Evolutionary conservation across 768 basidiomycete species (phyloP).

Genomic region (Auriscalpium microsporum): DNA sequence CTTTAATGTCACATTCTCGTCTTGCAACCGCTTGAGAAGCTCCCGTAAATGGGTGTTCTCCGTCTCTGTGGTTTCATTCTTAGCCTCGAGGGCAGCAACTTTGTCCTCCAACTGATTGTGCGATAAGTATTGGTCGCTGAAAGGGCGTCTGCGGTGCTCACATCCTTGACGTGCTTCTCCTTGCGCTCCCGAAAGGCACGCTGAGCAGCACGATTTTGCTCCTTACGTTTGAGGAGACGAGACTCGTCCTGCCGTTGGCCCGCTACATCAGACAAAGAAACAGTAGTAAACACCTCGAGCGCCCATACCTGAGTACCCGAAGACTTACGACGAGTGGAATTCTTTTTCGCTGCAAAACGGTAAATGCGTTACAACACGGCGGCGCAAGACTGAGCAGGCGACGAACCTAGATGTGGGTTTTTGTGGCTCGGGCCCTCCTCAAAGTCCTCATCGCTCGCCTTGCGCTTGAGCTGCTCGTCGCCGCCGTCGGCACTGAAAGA

Average conservation of each 20-base stretch:
- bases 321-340: constrained; percentile 30
- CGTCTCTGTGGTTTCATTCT: constrained; percentile 58
- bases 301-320: constrained; percentile 28
- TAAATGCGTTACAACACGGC: not conserved
- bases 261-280: constrained; percentile 3
- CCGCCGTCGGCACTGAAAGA: constrained; percentile 27
- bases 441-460: constrained; percentile 55
- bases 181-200: constrained; percentile 95
- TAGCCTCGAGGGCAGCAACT: constrained; percentile 76
- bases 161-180: constrained; percentile 95
- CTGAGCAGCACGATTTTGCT: constrained; percentile 96
- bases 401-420: constrained; percentile 12
- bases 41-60: constrained; percentile 91
- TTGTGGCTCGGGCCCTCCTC: constrained; percentile 62
- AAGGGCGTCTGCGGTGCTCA: constrained; percentile 34
- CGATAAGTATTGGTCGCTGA: not conserved
- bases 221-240: constrained; percentile 81
- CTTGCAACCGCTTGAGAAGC: constrained; percentile 73
- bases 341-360: constrained; percentile 15
- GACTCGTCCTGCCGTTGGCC: constrained; percentile 48
- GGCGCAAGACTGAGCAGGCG: not conserved
- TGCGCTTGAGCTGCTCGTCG: constrained; percentile 60
- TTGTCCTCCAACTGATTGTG: constrained; percentile 75
- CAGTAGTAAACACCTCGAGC: not conserved
- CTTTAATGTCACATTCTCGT: constrained; percentile 79